Percentiles rank a stretch among this genome's conserved stretches.
phyloP scores from a whole-genome alignment of 2,329 filamentous ascomycete genomes.

The Botrytis deweyae region DNA sequence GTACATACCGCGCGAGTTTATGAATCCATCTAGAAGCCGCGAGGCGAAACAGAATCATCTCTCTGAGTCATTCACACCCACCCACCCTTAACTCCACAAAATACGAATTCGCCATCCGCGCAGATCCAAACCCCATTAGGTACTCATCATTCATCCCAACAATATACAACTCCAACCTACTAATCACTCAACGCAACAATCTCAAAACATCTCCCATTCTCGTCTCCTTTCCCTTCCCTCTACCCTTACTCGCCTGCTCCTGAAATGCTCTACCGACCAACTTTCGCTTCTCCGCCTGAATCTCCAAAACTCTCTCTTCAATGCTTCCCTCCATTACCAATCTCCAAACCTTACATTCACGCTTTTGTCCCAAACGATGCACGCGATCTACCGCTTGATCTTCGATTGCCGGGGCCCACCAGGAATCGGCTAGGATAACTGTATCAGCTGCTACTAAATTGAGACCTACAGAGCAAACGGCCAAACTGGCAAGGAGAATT shows the following conservation, averaged over 20 bases:
- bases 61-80: neutral
- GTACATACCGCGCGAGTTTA: too few species aligned
- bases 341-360: constrained; percentile 75
- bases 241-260: constrained; percentile 57
- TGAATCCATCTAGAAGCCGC: neutral
- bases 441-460: constrained; percentile 86
- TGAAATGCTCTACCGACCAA: constrained; percentile 77
- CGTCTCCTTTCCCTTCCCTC: constrained; percentile 55
- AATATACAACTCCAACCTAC: neutral
- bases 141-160: neutral
- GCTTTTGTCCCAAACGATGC: constrained; percentile 79
- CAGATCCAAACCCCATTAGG: neutral
- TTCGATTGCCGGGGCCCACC: constrained; percentile 93
- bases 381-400: constrained; percentile 89
- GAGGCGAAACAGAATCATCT: neutral
- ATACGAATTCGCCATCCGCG: neutral
- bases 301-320: constrained; percentile 75
- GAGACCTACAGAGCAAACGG: constrained; percentile 80
- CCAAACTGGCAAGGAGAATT: constrained; percentile 77
- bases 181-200: constrained; percentile 36
- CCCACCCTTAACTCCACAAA: neutral
- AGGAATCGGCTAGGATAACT: constrained; percentile 78
- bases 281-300: constrained; percentile 76
- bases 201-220: constrained; percentile 56
- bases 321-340: constrained; percentile 78